These are phyloP conservation scores for Mediolabrus comicus DNA, from an alignment of 108 stramenopile species.

Conservation along the genomic window DNA sequence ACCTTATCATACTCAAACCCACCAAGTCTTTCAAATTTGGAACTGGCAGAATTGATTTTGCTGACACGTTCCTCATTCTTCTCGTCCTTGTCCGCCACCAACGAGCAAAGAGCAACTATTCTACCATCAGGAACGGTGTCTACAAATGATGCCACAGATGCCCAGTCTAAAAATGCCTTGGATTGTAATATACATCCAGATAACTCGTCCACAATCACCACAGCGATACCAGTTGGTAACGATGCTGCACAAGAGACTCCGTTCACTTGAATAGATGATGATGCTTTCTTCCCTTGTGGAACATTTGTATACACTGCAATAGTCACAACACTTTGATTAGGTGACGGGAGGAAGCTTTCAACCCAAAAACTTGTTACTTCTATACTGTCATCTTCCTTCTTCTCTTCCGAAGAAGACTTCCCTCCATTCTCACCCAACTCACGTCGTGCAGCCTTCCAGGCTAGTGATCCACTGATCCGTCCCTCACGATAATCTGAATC, in stretches of 20 bases:
- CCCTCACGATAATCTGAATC: slow-evolving; percentile 41
- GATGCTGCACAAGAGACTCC: slow-evolving; percentile 58
- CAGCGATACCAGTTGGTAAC: slow-evolving; percentile 43
- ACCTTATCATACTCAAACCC: slow-evolving; percentile 29
- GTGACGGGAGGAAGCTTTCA: slow-evolving; percentile 55
- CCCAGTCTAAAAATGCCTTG: slow-evolving; percentile 56
- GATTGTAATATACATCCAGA: slow-evolving; percentile 76
- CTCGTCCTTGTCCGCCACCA: slow-evolving; percentile 11
- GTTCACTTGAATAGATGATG: slow-evolving; percentile 20
- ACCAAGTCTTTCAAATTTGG: slow-evolving; percentile 26
- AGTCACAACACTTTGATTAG: slow-evolving; percentile 11
- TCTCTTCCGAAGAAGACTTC: slow-evolving; percentile 8
- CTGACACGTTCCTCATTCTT: slow-evolving; percentile 13
- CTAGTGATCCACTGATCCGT: slow-evolving; percentile 65
- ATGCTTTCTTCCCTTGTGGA: background rate
- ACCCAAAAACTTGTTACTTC: slow-evolving; percentile 40
- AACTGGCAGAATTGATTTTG: background rate
- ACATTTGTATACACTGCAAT: slow-evolving; percentile 33
- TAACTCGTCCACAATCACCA: slow-evolving; percentile 63
- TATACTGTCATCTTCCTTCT: slow-evolving; percentile 7
- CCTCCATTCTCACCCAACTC: slow-evolving; percentile 54
- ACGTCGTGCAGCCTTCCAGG: slow-evolving; percentile 66
- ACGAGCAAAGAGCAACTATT: slow-evolving; percentile 59
- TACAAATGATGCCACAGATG: slow-evolving; percentile 45
- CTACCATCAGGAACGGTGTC: slow-evolving; percentile 49